Evolutionary conservation across 2,329 filamentous ascomycete species (phyloP).

Genomic region (Thermothelomyces thermophilus): DNA sequence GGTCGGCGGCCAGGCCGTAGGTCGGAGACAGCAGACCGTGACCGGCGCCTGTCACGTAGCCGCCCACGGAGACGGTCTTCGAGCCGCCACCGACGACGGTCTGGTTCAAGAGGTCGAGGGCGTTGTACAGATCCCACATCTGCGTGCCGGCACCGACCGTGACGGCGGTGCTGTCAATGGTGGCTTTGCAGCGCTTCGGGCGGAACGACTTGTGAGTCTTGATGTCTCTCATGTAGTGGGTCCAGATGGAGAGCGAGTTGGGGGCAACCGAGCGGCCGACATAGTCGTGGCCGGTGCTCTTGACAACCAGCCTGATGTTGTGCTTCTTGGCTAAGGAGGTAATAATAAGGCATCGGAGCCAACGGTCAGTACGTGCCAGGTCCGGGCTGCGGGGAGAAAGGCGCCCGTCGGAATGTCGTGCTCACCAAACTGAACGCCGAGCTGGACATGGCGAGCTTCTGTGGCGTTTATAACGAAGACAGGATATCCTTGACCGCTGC

Average conservation of each 20-base stretch:
- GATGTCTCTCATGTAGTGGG: slow-evolving; percentile 44
- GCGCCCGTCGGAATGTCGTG: too few species aligned
- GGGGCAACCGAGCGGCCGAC: slow-evolving; percentile 54
- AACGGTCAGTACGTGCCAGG: too few species aligned
- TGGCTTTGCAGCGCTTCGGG: slow-evolving; percentile 31
- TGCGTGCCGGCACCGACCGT: slow-evolving; percentile 47
- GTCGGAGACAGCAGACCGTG: slow-evolving; percentile 40
- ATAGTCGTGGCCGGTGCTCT: slow-evolving; percentile 51
- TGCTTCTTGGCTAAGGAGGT: slow-evolving; percentile 31
- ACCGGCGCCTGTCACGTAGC: slow-evolving; percentile 53
- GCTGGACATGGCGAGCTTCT: slow-evolving; percentile 27
- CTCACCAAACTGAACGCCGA: slow-evolving; percentile 36
- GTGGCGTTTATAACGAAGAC: slow-evolving; percentile 31
- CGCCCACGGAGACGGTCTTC: slow-evolving; percentile 52
- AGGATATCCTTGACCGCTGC: slow-evolving; percentile 34
- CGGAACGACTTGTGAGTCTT: slow-evolving; percentile 29
- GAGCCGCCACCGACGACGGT: slow-evolving; percentile 42
- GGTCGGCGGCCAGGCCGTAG: slow-evolving; percentile 42
- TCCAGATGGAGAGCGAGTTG: slow-evolving; percentile 51
- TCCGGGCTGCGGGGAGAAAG: too few species aligned
- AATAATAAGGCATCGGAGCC: neutral
- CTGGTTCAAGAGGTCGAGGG: slow-evolving; percentile 34
- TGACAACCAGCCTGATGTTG: slow-evolving; percentile 47
- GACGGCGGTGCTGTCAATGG: slow-evolving; percentile 41
- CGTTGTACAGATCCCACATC: slow-evolving; percentile 37